Evolutionary conservation across 768 basidiomycete species (phyloP).

Genomic region (Russula lepida): DNA sequence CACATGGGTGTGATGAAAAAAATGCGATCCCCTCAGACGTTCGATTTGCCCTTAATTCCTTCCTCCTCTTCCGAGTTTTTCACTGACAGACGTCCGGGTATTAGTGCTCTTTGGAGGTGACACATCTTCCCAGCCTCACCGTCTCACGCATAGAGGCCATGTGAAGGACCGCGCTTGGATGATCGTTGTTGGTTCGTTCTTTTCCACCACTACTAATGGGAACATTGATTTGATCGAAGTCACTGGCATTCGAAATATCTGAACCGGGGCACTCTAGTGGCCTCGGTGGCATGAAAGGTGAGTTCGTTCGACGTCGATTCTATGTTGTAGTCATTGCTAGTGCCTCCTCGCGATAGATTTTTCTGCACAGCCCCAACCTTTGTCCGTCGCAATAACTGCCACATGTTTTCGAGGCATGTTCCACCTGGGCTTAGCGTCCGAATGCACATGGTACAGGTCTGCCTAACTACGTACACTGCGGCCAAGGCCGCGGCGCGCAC

Average conservation of each 20-base stretch:
- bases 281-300: background rate
- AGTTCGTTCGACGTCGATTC: background rate
- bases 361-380: background rate
- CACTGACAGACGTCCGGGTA: too few relatives aligned
- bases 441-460: too few relatives aligned
- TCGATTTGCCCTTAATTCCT: too few relatives aligned
- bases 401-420: too few relatives aligned
- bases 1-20: too few relatives aligned
- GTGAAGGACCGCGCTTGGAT: background rate
- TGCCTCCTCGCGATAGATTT: background rate
- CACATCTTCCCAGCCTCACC: background rate
- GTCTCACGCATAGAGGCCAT: background rate
- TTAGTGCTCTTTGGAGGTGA: background rate
- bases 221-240: too few relatives aligned
- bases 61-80: too few relatives aligned
- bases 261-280: background rate
- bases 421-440: too few relatives aligned
- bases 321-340: background rate
- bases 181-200: background rate
- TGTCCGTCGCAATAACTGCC: background rate
- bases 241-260: background rate
- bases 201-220: background rate
- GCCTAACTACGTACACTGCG: too few relatives aligned
- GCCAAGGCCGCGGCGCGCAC: too few relatives aligned
- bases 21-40: too few relatives aligned